A percentile compares a stretch with the other conserved stretches of the same genome.
Evolutionary conservation across 192 early-diverging fungal species (phyloP).

Genomic region (Podila epicladia): DNA sequence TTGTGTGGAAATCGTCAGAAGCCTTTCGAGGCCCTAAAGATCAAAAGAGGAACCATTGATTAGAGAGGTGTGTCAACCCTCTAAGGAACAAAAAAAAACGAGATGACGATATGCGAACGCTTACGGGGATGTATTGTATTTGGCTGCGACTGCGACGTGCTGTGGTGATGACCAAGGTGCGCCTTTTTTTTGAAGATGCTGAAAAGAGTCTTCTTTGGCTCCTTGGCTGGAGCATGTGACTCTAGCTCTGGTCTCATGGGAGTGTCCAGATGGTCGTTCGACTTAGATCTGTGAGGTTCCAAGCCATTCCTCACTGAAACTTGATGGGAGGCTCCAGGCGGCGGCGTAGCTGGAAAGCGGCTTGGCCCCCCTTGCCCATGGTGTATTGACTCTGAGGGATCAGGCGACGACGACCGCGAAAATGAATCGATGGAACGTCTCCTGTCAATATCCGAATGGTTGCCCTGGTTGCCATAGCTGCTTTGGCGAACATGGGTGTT

Average conservation of each 20-base stretch:
- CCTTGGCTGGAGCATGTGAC: constrained; percentile 17
- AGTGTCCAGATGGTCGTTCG: constrained; percentile 19
- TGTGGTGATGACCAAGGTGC: constrained; percentile 19
- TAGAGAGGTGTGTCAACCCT: background rate
- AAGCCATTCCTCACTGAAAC: constrained; percentile 29
- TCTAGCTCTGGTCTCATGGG: constrained; percentile 19
- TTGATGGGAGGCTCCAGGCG: constrained; percentile 11
- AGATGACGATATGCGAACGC: background rate
- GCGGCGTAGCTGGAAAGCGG: constrained; percentile 10
- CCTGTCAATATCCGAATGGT: constrained; percentile 5
- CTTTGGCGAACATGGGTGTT: background rate
- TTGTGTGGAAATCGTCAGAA: constrained; percentile 14
- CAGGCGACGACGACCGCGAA: constrained; percentile 37
- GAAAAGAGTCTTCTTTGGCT: constrained; percentile 32
- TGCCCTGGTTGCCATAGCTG: constrained; percentile 6
- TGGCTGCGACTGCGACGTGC: background rate
- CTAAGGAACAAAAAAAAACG: no score
- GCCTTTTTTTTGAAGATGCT: constrained; percentile 27
- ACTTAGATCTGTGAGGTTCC: constrained; percentile 38
- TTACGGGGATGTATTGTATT: constrained; percentile 6
- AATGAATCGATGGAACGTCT: constrained; percentile 32
- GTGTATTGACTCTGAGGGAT: background rate
- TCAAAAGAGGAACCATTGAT: background rate
- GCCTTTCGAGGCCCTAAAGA: constrained; percentile 25
- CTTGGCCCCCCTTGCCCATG: constrained; percentile 1